Base-by-base conservation (phyloP, 2,329 filamentous ascomycete genomes). In the Beauveria asiatica region DNA sequence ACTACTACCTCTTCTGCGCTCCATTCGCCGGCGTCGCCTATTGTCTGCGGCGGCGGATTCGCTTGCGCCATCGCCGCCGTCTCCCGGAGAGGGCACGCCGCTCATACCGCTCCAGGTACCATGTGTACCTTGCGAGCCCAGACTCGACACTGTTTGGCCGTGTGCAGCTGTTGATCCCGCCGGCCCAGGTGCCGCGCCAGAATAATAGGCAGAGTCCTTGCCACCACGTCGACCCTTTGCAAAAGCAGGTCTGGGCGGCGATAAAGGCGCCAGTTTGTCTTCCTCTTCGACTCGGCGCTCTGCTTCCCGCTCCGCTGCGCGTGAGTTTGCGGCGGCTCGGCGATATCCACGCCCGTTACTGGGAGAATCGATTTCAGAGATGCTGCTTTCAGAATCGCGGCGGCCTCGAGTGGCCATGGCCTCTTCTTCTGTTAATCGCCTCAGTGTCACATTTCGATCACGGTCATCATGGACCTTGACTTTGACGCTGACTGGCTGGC, bases 181-280 rank as follows among this genome's bases (percentile, higher is more conserved):
- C 17, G 76, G 75, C 3, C 76, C 74, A 2, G 77, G 7, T 9
- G 27, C 72, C 62, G 74, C 72, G 30, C 59, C 81, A 3, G 82
- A 83, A 67, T 84, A 86, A 66, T 86, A 86, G 9, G 82, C 81
- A 49, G 82, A 84, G 67, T 87, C 84, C 66, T 85, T 86, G 2
- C 71, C 16, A 13, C 27, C 74, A 66, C 77, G 76, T 61, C 75
- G 74, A 0, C 77, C 77, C 46, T 76, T 78, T 5, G 82, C 80
- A 66, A 83, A 84, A 6, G 81, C 75, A 10, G 84, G 81, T 60
- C 80, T 78, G 0, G 84, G 83, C 2, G 83, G 83, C 11, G 78
- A 78, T 2, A 85, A 68, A 5, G 79, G 75, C 8, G 71, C 71
- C n/a, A 78, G 67, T n/a, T 68, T 66, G 19, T 72, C 68, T 45